These are phyloP conservation scores for Hypoxylon sp. DNA, from an alignment of 2,329 filamentous ascomycete species.

Conservation along the genomic window DNA sequence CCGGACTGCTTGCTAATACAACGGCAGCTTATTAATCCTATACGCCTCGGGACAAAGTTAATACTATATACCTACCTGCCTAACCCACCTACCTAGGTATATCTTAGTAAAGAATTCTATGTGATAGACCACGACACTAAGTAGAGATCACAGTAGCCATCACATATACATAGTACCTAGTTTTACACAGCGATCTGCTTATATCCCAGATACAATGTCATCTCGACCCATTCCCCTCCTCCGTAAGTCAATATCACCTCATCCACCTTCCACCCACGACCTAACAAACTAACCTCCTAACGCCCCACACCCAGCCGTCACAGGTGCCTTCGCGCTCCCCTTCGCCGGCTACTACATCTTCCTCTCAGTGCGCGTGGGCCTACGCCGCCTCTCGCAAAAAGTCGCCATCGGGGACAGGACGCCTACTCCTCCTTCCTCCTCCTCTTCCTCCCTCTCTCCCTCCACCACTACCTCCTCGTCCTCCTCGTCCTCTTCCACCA, in stretches of 20 bases:
- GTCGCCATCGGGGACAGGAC: slow-evolving; percentile 22
- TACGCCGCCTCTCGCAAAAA: slow-evolving; percentile 4
- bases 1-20: not conserved
- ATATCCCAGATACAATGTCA: slow-evolving; percentile 7
- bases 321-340: slow-evolving; percentile 23
- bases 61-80: not conserved
- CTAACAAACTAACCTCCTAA: not conserved
- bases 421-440: not conserved
- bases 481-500: no score
- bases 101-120: not conserved
- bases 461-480: not conserved
- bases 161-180: not conserved
- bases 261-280: not conserved
- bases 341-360: slow-evolving; percentile 26
- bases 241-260: slow-evolving; percentile 9
- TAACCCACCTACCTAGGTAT: not conserved
- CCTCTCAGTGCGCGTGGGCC: slow-evolving; percentile 17
- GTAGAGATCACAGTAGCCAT: not conserved
- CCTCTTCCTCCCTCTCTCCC: not conserved
- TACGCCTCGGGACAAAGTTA: not conserved
- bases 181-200: not conserved
- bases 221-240: slow-evolving; percentile 5
- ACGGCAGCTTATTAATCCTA: slow-evolving; percentile 6
- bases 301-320: slow-evolving; percentile 20
- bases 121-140: not conserved